A percentile compares a stretch with the other conserved stretches of the same genome.
Evolutionary conservation across 495 filamentous ascomycete genomes (phyloP).

Genomic region (Penicillium arizonense): DNA sequence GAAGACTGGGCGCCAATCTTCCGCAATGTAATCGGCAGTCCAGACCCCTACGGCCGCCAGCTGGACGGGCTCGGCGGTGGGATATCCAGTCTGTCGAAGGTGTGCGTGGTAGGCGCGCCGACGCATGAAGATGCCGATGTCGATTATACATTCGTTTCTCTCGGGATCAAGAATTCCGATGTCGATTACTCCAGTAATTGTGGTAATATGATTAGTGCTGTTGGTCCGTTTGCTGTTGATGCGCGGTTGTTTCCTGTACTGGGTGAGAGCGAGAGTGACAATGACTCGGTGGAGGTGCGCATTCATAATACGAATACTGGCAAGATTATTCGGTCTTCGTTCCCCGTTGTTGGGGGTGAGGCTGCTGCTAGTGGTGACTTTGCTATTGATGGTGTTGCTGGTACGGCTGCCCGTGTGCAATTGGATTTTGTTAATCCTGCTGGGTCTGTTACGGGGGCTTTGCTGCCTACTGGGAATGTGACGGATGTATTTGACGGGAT

Average conservation of each 20-base stretch:
- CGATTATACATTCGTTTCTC: conserved; percentile 70
- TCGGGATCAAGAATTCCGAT: conserved; percentile 56
- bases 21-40: conserved; percentile 60
- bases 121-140: conserved; percentile 54
- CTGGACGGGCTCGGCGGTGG: conserved; percentile 73
- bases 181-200: conserved; percentile 71
- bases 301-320: conserved; percentile 56
- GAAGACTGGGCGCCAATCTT: conserved; percentile 59
- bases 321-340: conserved; percentile 48
- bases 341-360: conserved; percentile 48
- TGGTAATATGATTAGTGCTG: conserved; percentile 67
- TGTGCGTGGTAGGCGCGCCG: conserved; percentile 59
- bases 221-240: conserved; percentile 66
- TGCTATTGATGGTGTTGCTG: conserved; percentile 66
- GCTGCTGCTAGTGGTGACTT: conserved; percentile 54
- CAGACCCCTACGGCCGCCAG: conserved; percentile 67
- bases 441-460: conserved; percentile 63
- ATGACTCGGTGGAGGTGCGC: conserved; percentile 30
- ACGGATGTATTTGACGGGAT: conserved; percentile 54
- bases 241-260: conserved; percentile 37
- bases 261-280: neutral
- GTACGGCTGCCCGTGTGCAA: conserved; percentile 52
- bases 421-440: conserved; percentile 66
- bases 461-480: conserved; percentile 61
- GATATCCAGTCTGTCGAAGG: conserved; percentile 66